Base-by-base conservation (phyloP, 108 stramenopile species). In the Schizochytrium sp. region DNA sequence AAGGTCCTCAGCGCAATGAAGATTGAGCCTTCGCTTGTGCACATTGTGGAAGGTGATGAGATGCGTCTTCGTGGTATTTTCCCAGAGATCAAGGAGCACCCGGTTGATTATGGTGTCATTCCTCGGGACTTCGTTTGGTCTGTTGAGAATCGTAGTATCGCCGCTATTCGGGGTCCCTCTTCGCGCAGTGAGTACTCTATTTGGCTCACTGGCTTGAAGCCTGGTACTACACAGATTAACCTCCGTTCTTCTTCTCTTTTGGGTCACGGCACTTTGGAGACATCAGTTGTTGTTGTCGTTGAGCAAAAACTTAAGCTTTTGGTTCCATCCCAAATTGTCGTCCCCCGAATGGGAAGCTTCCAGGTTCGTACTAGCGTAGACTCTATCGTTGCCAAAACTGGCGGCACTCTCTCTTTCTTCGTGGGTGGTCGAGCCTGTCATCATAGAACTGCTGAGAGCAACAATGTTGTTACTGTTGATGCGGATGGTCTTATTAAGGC, bases 381-480 rank as follows among this genome's bases (percentile, higher is more conserved):
- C 47, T 5, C 50, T 10, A n/a, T 83, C 15, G 28, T 69, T 13
- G 47, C 76, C 1, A 83, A 55, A n/a, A 49, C 76, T 47, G 50
- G 76, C 2, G 76, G 76, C 0, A 55, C 38, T 55, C 76, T 83
- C 50, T 83, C 53, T n/a, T 83, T 83, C 76, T 83, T 55, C 55
- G 76, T 83, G 47, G 53, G 76, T 42, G 47, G 50, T 5, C 47
- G 76, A 12, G 76, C 76, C 10, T 55, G 53, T 38, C 76, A 83
- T 40, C 40, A 44, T 15, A 12, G 1, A 38, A 2, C 64, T 7
- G 64, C 64, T 28, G 64, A 69, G 1, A 69, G 64, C 28, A 13
- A 7, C 12, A 69, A 69, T 3, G 28, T 55, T 83, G 40, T 83
- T 55, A n/a, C 19, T 1, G 76, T 83, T 8, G 47, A 49, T 28